Evolutionary conservation across 768 basidiomycete species (phyloP), one percentile per base, ranked within the genome.

Genomic region (Auriscalpium microsporum): DNA sequence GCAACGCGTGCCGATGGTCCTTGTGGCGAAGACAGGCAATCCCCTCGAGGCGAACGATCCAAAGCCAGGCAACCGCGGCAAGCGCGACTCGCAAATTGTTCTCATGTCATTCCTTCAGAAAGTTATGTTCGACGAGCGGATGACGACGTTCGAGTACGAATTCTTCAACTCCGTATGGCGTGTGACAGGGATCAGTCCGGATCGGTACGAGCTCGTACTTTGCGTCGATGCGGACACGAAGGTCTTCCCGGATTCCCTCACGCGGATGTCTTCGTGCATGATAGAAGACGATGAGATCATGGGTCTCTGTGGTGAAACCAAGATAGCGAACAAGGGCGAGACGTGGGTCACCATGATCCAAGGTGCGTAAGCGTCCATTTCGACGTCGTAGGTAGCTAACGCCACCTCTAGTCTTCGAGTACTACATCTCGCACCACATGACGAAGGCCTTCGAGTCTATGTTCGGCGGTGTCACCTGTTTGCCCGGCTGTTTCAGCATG

Each of bases 271-370:
- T 50, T 87, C 91, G 48, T 95, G 93, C 64, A 94, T 97, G 94
- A 90, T 94, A 33, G 83, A 92, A 65, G 96, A 99, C 66, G 82
- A 86, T 64, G 96, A 98, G 70, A 97, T 98, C 60, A 98, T 98
- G 96, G 96, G 94, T 19, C 78, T 99, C 23, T 99, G 96, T 66
- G 96, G 96, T 28, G 96, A 99, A 75, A 99, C 96, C 58, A 99
- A 99, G 82, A 94, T 99, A 63, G 96, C 96, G 37, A 99, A 99
- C 75, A 99, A 99, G 77, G 85, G 86, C 14, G 95, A 98, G 68
- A 94, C 94, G 10, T 97, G 95, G 76, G 94, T 98, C 45, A 97
- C 95, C 14, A 98, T 99, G 96, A 98, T 99, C 72, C 96, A 99
- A 79, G 94, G 95, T 94, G 54, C 47, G 46, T 36, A 45, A 16